Evolutionary conservation across 345 rosid species (phyloP), one percentile per base, ranked within the genome.

Genomic region (Pugionium dolabratum): DNA sequence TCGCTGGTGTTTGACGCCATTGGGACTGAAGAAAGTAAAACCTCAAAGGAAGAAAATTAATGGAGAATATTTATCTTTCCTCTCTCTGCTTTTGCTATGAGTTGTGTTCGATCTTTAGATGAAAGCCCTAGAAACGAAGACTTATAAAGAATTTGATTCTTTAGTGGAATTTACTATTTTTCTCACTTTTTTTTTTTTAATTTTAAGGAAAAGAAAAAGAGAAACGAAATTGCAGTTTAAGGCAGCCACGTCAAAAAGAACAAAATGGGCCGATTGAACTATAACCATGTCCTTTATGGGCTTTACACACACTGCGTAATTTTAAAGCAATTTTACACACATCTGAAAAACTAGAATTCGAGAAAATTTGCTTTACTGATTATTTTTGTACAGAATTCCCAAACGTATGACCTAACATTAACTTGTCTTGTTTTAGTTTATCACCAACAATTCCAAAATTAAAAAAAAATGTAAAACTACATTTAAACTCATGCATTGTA

Each of bases 1-100:
- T 65, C 66, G 61, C 5, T 65, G 55, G 18, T 59, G 66, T 66
- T 66, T n/a, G 72, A 73, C 55, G 72, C 72, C 76, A 73, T 73
- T 66, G 62, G 18, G 48, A 41, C 45, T 34, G 53, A 53, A 49
- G 58, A 46, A 9, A 35, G 1, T n/a, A n/a, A n/a, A n/a, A n/a
- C n/a, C n/a, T n/a, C n/a, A 46, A 9, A 35, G 1, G n/a, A n/a
- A n/a, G 29, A 47, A 34, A 33, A 35, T 45, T 35, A 6, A 51
- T 31, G 42, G 39, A 52, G 40, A 10, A 51, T 41, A 18, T 18
- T 18, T 18, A 18, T 18, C 18, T 18, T 18, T 30, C 1, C 2
- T 37, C 53, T 50, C 32, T 59, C 41, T 59, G 48, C 2, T 30
- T 44, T 55, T 26, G 48, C 42, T 48, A 2, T 10, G 44, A 33